These are phyloP conservation scores for Starmerella vaccinii DNA, from an alignment of 805 yeast genomes.

Conservation along the genomic window DNA sequence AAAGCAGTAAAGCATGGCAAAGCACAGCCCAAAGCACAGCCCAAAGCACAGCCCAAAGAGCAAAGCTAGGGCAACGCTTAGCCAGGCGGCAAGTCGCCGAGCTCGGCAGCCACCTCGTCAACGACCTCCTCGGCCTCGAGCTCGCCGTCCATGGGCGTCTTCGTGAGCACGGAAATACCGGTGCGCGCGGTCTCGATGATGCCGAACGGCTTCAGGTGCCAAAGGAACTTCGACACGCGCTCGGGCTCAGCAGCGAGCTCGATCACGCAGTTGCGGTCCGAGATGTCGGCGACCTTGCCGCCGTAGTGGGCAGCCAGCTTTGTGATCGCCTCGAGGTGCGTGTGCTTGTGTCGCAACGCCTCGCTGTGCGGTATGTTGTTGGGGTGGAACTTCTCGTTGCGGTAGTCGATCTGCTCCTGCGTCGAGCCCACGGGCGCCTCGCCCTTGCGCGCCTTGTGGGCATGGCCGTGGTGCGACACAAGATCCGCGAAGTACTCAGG, in stretches of 20 bases:
- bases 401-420: conserved; percentile 31
- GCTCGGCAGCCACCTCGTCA: conserved; percentile 40
- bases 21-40: no score
- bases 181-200: conserved; percentile 91
- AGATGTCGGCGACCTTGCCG: conserved; percentile 82
- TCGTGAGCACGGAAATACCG: conserved; percentile 97
- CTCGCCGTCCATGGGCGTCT: conserved; percentile 69
- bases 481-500: conserved; percentile 97
- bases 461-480: conserved; percentile 64
- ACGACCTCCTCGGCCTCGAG: conserved; percentile 33
- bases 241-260: conserved; percentile 92
- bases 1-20: no score
- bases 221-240: conserved; percentile 75
- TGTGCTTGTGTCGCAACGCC: conserved; percentile 86
- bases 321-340: conserved; percentile 75
- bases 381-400: conserved; percentile 53
- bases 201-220: conserved; percentile 89
- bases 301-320: conserved; percentile 79
- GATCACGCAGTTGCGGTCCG: conserved; percentile 86
- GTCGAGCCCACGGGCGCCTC: conserved; percentile 29
- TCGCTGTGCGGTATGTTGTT: conserved; percentile 80
- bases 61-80: no score
- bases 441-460: conserved; percentile 32
- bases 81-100: conserved; percentile 94
- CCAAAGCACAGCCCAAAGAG: no score